Evolutionary conservation across 2,329 filamentous ascomycete genomes (phyloP).

Genomic region (Lanzia echinophila): DNA sequence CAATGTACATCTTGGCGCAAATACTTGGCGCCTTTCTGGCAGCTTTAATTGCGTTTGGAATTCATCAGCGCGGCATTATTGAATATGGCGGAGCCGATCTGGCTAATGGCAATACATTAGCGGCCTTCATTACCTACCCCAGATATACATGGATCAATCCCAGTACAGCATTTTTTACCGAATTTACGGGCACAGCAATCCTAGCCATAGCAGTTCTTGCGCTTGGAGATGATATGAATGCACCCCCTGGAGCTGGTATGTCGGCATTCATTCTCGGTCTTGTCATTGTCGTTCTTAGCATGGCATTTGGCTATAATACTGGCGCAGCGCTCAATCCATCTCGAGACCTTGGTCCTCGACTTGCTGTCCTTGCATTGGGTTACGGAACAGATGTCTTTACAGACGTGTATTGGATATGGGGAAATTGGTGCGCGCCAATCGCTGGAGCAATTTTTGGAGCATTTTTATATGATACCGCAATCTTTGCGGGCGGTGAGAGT

Average conservation of each 20-base stretch:
- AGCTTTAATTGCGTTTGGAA: conserved; percentile 38
- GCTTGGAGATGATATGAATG: conserved; percentile 40
- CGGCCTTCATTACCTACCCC: conserved; percentile 40
- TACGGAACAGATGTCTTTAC: conserved; percentile 38
- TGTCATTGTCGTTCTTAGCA: conserved; percentile 32
- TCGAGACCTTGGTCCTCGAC: conserved; percentile 43
- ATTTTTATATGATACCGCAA: conserved; percentile 45
- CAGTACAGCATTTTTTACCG: conserved; percentile 40
- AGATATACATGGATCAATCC: conserved; percentile 33
- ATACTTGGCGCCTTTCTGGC: conserved; percentile 46
- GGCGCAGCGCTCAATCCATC: conserved; percentile 43
- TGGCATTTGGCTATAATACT: conserved; percentile 41
- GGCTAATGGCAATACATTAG: conserved; percentile 29
- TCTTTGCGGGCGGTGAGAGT: conserved; percentile 43
- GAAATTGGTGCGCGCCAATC: conserved; percentile 35
- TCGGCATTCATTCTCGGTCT: conserved; percentile 43
- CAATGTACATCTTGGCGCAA: conserved; percentile 45
- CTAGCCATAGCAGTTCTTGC: conserved; percentile 38
- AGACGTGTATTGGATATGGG: conserved; percentile 38
- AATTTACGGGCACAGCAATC: conserved; percentile 39
- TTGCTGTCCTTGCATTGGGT: conserved; percentile 39
- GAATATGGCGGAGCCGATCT: conserved; percentile 19
- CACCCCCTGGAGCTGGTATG: conserved; percentile 44
- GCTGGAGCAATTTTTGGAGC: conserved; percentile 37
- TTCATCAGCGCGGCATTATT: conserved; percentile 36